Evolutionary conservation across 805 yeast species (phyloP).

Genomic region (Tetrapisispora fleetii): DNA sequence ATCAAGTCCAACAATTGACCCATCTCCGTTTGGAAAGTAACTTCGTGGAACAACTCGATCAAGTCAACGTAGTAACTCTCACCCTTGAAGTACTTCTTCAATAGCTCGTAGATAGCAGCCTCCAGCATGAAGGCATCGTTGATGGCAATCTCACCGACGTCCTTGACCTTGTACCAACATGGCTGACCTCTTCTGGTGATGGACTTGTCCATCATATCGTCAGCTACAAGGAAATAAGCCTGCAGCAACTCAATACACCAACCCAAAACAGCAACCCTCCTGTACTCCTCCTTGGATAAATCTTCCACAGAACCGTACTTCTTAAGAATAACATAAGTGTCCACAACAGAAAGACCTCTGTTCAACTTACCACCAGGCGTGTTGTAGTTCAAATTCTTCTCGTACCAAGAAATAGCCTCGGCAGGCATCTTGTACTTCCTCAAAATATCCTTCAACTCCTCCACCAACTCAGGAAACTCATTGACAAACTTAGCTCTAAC

Average conservation of each 20-base stretch:
- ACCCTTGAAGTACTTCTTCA: slow-evolving; percentile 78
- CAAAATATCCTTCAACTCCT: slow-evolving; percentile 57
- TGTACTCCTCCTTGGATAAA: slow-evolving; percentile 59
- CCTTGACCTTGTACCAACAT: slow-evolving; percentile 82
- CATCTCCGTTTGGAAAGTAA: slow-evolving; percentile 93
- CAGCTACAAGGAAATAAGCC: slow-evolving; percentile 94
- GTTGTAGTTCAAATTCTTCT: slow-evolving; percentile 64
- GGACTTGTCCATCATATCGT: slow-evolving; percentile 96
- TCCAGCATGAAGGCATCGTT: slow-evolving; percentile 96
- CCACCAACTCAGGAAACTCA: slow-evolving; percentile 68
- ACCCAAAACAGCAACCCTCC: slow-evolving; percentile 79
- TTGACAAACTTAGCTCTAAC: slow-evolving; percentile 46
- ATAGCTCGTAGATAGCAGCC: slow-evolving; percentile 79
- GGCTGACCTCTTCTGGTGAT: slow-evolving; percentile 98
- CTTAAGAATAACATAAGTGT: slow-evolving; percentile 76
- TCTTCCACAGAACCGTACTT: slow-evolving; percentile 49
- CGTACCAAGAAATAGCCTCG: slow-evolving; percentile 83
- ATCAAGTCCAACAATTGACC: slow-evolving; percentile 93
- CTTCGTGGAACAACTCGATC: slow-evolving; percentile 91
- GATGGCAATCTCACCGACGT: slow-evolving; percentile 88
- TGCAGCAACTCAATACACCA: slow-evolving; percentile 94
- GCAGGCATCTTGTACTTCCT: slow-evolving; percentile 67
- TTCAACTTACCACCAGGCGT: slow-evolving; percentile 95
- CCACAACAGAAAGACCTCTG: slow-evolving; percentile 92
- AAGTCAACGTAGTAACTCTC: slow-evolving; percentile 83